Percentiles rank a stretch among this genome's conserved stretches.
Evolutionary conservation across 2,329 filamentous ascomycete species (phyloP).

Genomic region (Colletotrichum gigasporum): DNA sequence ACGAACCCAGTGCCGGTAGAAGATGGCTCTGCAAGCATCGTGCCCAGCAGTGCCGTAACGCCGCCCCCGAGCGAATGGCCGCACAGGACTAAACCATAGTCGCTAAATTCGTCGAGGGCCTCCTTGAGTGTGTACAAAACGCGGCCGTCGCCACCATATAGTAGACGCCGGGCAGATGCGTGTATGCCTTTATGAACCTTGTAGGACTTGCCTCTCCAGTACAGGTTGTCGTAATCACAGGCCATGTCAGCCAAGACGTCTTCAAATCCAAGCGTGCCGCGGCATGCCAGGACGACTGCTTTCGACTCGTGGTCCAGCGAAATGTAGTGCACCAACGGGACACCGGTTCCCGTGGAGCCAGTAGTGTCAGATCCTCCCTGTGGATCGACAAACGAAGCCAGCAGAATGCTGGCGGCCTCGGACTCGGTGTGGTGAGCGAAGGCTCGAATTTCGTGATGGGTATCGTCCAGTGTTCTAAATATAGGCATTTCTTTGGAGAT

Average conservation of each 20-base stretch:
- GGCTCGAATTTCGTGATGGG: slow-evolving; percentile 69
- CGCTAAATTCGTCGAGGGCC: slow-evolving; percentile 71
- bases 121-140: slow-evolving; percentile 73
- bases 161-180: slow-evolving; percentile 72
- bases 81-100: slow-evolving; percentile 76
- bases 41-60: slow-evolving; percentile 75
- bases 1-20: slow-evolving; percentile 67
- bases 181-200: slow-evolving; percentile 81
- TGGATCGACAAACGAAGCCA: slow-evolving; percentile 77
- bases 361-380: slow-evolving; percentile 73
- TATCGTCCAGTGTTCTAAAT: slow-evolving; percentile 52
- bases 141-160: slow-evolving; percentile 73
- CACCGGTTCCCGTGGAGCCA: slow-evolving; percentile 71
- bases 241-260: slow-evolving; percentile 79
- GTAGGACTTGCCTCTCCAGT: slow-evolving; percentile 71
- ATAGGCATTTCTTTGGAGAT: slow-evolving; percentile 62
- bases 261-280: slow-evolving; percentile 78
- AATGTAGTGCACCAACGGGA: slow-evolving; percentile 78
- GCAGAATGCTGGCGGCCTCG: slow-evolving; percentile 65
- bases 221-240: slow-evolving; percentile 74
- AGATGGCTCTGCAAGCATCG: slow-evolving; percentile 74
- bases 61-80: slow-evolving; percentile 76
- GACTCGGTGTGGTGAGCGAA: slow-evolving; percentile 72
- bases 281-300: slow-evolving; percentile 76
- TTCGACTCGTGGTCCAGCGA: slow-evolving; percentile 77